Evolutionary conservation across 2,329 filamentous ascomycete species (phyloP), one percentile per base, ranked within the genome.

Genomic region (Macroventuria anomochaeta): DNA sequence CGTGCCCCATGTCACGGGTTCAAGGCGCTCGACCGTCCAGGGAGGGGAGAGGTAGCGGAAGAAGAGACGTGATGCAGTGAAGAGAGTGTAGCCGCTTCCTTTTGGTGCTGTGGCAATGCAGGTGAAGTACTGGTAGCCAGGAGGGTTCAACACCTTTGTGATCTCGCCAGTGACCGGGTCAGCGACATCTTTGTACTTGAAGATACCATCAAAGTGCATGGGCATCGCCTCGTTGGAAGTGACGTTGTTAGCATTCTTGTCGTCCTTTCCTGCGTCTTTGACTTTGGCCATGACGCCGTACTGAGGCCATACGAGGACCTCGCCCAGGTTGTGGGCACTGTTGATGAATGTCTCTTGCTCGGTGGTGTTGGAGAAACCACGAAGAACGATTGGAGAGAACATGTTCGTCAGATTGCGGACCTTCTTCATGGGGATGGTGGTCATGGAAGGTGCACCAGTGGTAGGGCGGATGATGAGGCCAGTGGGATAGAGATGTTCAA

Each of bases 231-330:
- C 64, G 20, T 58, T 75, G 0, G 80, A 82, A 2, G 83, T 73
- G 2, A 84, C 80, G 33, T 83, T 84, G 57, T 84, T 84, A 17
- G 79, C 67, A 0, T 78, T 76, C 10, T 74, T 69, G 0, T 76
- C 75, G 5, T 80, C 73, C 1, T 68, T 77, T 50, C 81, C 83
- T 10, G 81, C 81, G 47, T 87, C 83, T 59, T 86, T 84, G 0
- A 86, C 84, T 48, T 85, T 83, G 3, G 84, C 84, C 13, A 87
- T 75, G 64, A 85, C 83, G 0, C 81, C 83, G 46, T 83, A 84
- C 50, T 46, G 40, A 2, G 79, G 83, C 83, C 81, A 85, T 0
- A 79, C 76, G 7, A 78, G 62, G 0, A 81, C 78, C 1, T 68
- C 71, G 21, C 83, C 82, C 4, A 84, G 74, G 8, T 81, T 76